Percentiles rank a stretch among this genome's conserved stretches.
Conservation (phyloP, 2,329 filamentous ascomycete species). For the Aureobasidium sp. region DNA sequence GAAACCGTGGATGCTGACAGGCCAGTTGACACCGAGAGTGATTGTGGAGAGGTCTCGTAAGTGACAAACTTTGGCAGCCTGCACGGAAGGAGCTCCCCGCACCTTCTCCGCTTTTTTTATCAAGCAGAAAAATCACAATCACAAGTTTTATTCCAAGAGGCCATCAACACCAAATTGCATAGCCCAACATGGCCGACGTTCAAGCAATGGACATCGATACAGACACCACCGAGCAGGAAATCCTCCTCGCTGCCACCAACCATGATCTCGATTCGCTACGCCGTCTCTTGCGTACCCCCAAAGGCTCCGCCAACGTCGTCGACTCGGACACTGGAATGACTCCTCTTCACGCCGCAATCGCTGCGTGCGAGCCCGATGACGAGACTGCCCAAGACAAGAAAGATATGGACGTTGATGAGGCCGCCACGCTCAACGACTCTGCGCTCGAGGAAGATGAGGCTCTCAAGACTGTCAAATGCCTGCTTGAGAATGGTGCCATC, state of each 20-base stretch:
- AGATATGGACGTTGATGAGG: conserved; percentile 22
- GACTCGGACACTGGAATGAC: conserved; percentile 79
- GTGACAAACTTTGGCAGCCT: background rate
- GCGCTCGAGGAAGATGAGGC: conserved; percentile 47
- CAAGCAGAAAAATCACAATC: background rate
- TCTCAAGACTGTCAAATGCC: conserved; percentile 59
- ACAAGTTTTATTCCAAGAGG: background rate
- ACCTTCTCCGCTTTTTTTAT: background rate
- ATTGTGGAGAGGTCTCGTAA: background rate
- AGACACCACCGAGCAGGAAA: conserved; percentile 44
- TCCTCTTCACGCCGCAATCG: conserved; percentile 82
- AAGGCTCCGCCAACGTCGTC: conserved; percentile 59
- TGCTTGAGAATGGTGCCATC: conserved; percentile 82
- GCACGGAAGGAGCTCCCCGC: background rate
- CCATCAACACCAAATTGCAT: no score
- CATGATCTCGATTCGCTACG: conserved; percentile 61
- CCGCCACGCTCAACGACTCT: conserved; percentile 26
- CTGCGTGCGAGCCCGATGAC: conserved; percentile 41
- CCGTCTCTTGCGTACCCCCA: conserved; percentile 51
- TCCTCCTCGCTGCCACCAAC: conserved; percentile 57
- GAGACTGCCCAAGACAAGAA: conserved; percentile 26
- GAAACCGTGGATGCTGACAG: no score
- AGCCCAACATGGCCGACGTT: conserved; percentile 7
- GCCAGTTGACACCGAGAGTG: no score
- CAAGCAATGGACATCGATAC: conserved; percentile 27